Conservation (phyloP, 805 yeast genomes). For the Zygosaccharomyces kombuchaensis region DNA sequence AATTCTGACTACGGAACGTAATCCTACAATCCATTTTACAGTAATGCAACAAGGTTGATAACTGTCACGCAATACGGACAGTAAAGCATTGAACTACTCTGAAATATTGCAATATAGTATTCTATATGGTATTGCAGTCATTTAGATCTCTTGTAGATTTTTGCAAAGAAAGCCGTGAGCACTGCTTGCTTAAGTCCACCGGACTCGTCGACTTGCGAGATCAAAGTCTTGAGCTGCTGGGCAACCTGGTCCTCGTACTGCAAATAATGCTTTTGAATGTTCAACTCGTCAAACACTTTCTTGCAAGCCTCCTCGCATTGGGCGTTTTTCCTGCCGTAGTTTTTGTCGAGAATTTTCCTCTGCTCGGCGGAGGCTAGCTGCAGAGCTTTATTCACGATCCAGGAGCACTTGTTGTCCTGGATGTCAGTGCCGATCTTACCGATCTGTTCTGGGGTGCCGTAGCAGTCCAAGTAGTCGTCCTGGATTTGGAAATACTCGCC, state of each 20-base stretch:
- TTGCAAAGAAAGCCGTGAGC: constrained; percentile 76
- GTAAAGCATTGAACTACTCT: too few relatives aligned
- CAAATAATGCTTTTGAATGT: constrained; percentile 63
- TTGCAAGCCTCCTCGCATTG: constrained; percentile 65
- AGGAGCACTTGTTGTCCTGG: constrained; percentile 96
- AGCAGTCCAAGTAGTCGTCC: constrained; percentile 95
- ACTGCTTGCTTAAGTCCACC: constrained; percentile 91
- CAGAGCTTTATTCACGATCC: constrained; percentile 94
- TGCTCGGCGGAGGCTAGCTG: constrained; percentile 74
- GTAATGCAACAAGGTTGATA: too few relatives aligned
- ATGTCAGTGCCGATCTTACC: constrained; percentile 99
- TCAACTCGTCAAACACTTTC: constrained; percentile 66
- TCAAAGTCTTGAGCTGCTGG: constrained; percentile 55
- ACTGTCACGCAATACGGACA: too few relatives aligned
- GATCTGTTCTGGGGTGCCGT: constrained; percentile 94
- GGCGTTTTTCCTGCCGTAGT: constrained; percentile 83
- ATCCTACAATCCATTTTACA: too few relatives aligned
- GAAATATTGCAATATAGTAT: background rate
- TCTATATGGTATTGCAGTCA: background rate
- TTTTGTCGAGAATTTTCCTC: constrained; percentile 73
- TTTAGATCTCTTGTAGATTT: constrained; percentile 91
- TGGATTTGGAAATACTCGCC: constrained; percentile 99
- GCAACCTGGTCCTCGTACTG: constrained; percentile 82
- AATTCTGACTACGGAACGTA: too few relatives aligned
- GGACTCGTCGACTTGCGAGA: constrained; percentile 74